Percentiles rank a stretch among this genome's conserved stretches.
Conservation (phyloP, 2,329 filamentous ascomycete species). For the Neonectria faginata region DNA sequence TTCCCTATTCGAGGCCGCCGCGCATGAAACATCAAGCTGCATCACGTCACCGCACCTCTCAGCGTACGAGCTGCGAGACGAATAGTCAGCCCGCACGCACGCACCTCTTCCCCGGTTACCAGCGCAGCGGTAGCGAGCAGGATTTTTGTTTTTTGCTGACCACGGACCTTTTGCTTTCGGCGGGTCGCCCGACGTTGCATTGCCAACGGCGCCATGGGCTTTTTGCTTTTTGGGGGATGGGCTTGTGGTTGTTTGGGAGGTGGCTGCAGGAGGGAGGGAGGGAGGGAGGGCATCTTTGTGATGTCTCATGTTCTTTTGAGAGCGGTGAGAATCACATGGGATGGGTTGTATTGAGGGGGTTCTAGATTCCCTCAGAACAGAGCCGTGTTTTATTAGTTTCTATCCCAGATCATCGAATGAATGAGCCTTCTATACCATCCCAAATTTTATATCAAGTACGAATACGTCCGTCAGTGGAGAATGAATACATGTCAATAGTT, state of each 20-base stretch:
- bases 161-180: conserved; percentile 2
- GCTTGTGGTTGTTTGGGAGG: neutral
- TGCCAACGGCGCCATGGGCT: neutral
- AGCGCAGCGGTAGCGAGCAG: neutral
- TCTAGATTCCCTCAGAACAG: neutral
- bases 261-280: conserved; percentile 1
- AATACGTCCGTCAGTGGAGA: neutral
- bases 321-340: neutral
- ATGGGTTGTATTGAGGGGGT: neutral
- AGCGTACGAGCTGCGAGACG: neutral
- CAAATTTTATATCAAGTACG: neutral
- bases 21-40: neutral
- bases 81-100: neutral
- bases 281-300: neutral
- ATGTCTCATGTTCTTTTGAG: neutral
- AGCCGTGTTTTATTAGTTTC: neutral
- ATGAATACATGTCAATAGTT: conserved; percentile 1
- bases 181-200: conserved; percentile 6
- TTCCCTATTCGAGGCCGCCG: neutral
- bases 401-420: neutral
- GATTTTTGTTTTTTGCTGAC: neutral
- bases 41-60: neutral
- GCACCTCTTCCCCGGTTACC: neutral
- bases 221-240: neutral
- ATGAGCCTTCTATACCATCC: neutral